Evolutionary conservation across 2,329 filamentous ascomycete genomes (phyloP), one percentile per base, ranked within the genome.

Genomic region (Colletotrichum kahawae): DNA sequence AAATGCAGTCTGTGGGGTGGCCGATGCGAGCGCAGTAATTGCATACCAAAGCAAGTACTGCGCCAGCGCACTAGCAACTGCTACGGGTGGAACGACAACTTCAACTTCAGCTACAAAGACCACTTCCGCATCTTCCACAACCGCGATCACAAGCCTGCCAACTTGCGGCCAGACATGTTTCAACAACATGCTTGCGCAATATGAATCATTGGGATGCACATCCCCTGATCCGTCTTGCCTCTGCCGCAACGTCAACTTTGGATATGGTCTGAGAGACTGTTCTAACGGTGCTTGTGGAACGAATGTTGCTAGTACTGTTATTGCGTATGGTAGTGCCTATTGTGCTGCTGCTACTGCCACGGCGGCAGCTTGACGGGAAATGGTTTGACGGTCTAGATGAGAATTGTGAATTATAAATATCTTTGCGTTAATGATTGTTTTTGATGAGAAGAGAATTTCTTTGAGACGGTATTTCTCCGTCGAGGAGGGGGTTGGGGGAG

Each of bases 11-110:
- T 48, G 38, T 48, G 18, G 38, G 12, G 38, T 48, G 34, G 51
- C 43, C 21, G 59, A 74, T 33, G 74, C 70, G 21, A 73, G 70
- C 59, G 69, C 76, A 24, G 74, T 77, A 36, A 74, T 77, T 66
- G 51, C 67, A 33, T 74, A 65, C 51, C 60, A 48, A 18, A 59
- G 43, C 24, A 43, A 34, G 33, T 76, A 72, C 29, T 74, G 67
- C 56, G 36, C 73, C 43, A 29, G 33, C 43, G 71, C 71, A 34
- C 21, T 68, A 36, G 67, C 72, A 27, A 68, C 62, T 63, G 59
- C 59, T 63, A 63, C 59, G 31, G 59, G 59, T 38, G 31, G 59
- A 63, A 63, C 59, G 31, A 2, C 18, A 63, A 63, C 59, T 63
- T 2, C 31, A 63, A 63, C 59, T 63, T 63, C 59, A 36, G 59